Percentiles rank a stretch among this genome's conserved stretches.
These are phyloP conservation scores for Phellopilus nigrolimitatus DNA, from an alignment of 1,284 basidiomycete species.

Conservation along the genomic window DNA sequence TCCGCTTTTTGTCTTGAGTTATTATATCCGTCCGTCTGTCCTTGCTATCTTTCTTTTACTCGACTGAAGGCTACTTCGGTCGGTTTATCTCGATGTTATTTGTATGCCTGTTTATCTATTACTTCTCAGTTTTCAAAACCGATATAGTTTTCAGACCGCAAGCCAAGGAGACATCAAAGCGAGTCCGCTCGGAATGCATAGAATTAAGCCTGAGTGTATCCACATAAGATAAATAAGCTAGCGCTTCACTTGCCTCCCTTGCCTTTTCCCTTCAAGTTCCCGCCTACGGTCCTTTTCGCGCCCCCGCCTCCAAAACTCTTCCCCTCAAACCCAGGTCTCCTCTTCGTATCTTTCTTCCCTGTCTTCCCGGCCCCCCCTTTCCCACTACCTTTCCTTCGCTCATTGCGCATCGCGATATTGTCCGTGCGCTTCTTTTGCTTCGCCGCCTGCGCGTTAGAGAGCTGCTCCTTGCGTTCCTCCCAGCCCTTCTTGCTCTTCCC, in stretches of 20 bases:
- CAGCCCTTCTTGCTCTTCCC: conserved; percentile 77
- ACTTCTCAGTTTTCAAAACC: too few relatives aligned
- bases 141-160: too few relatives aligned
- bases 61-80: not conserved
- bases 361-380: conserved; percentile 53
- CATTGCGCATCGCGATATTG: conserved; percentile 80
- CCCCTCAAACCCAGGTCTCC: conserved; percentile 78
- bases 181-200: not conserved
- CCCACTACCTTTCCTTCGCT: conserved; percentile 69
- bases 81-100: too few relatives aligned
- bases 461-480: conserved; percentile 79
- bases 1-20: not conserved
- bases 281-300: conserved; percentile 33
- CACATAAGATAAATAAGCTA: not conserved
- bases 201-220: not conserved
- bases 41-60: not conserved
- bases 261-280: conserved; percentile 10
- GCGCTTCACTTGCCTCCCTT: conserved; percentile 14
- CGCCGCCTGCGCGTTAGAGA: conserved; percentile 69
- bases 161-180: too few relatives aligned
- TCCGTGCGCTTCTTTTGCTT: conserved; percentile 85
- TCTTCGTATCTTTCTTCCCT: conserved; percentile 55
- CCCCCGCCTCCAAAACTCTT: conserved; percentile 61
- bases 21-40: not conserved
- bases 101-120: too few relatives aligned